Conservation (phyloP, 305 asterid genomes). For the Fraxinus paxiana region DNA sequence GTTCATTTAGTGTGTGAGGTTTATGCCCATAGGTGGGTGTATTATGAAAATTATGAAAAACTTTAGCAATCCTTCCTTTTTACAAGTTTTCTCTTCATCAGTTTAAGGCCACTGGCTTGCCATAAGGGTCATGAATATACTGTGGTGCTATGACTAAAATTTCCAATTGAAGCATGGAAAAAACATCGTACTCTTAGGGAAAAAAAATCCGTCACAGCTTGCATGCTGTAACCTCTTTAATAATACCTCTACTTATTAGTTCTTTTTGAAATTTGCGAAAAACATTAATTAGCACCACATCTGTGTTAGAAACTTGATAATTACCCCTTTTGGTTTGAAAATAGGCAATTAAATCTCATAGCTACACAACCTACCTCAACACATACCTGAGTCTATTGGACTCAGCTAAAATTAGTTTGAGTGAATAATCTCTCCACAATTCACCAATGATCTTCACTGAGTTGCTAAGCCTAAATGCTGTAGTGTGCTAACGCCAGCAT, state of each 20-base stretch:
- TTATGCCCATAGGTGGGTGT: not conserved
- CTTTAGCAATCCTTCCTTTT: not conserved
- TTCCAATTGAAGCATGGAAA: not conserved
- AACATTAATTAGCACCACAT: not conserved
- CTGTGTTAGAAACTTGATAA: not conserved
- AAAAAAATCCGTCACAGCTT: not conserved
- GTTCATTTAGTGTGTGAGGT: not conserved
- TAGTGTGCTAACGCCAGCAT: slow-evolving; percentile 10
- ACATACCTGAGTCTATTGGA: not conserved
- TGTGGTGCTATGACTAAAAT: not conserved
- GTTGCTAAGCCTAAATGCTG: not conserved
- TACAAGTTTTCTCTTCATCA: not conserved
- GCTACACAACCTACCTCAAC: not conserved
- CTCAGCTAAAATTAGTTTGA: not conserved
- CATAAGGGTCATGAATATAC: not conserved
- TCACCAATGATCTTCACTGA: not conserved
- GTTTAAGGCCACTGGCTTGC: not conserved
- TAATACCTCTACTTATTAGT: not conserved
- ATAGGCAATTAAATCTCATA: not conserved
- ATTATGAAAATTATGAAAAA: not conserved
- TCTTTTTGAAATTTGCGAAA: not conserved
- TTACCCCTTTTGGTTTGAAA: not conserved
- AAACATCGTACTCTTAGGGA: not conserved
- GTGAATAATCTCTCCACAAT: not conserved
- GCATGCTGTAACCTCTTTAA: not conserved